Conservation (phyloP, 1,139 yeast genomes). For the Lodderomyces parapsilosis region DNA sequence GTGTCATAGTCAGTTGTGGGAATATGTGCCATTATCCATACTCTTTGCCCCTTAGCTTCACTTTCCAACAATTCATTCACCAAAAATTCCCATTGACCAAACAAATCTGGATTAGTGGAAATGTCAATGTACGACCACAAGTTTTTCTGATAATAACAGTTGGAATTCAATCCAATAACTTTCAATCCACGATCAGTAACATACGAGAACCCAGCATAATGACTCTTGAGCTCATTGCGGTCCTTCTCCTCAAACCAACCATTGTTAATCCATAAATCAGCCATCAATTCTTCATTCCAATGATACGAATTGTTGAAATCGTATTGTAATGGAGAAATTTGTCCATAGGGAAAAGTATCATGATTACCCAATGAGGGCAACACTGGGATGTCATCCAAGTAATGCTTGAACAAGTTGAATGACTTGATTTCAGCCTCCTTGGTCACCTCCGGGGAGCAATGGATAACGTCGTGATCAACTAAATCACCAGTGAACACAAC, state of each 20-base stretch:
- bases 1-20: constrained; percentile 58
- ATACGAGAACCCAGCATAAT: constrained; percentile 64
- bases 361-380: constrained; percentile 70
- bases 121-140: constrained; percentile 61
- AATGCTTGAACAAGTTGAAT: constrained; percentile 54
- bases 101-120: constrained; percentile 53
- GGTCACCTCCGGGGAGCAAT: constrained; percentile 48
- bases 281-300: constrained; percentile 49
- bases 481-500: constrained; percentile 70
- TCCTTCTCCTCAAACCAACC: constrained; percentile 34
- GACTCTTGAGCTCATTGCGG: constrained; percentile 25
- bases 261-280: constrained; percentile 51
- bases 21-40: constrained; percentile 71
- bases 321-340: constrained; percentile 50
- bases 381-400: constrained; percentile 56
- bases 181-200: constrained; percentile 58
- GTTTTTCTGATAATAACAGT: constrained; percentile 64
- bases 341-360: constrained; percentile 73
- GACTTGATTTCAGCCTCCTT: constrained; percentile 52
- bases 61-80: constrained; percentile 59
- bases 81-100: constrained; percentile 63
- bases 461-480: constrained; percentile 57
- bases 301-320: constrained; percentile 47
- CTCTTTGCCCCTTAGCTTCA: constrained; percentile 57
- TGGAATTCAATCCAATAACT: constrained; percentile 64